Conservation (phyloP, 1,284 basidiomycete genomes). For the Boletus chippewaensis region DNA sequence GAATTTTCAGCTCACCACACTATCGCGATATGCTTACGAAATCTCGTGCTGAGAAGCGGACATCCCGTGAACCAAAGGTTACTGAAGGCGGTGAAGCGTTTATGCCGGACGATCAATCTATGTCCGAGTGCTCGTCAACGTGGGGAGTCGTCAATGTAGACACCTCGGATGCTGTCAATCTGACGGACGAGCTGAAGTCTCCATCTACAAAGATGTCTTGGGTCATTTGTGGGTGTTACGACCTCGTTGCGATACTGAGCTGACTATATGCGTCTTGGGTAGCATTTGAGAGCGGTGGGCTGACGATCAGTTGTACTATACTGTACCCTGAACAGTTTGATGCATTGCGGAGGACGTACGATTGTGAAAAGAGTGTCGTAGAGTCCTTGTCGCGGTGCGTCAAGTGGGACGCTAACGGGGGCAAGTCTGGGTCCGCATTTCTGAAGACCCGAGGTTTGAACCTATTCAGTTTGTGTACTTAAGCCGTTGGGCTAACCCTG, state of each 20-base stretch:
- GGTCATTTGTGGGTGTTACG: slow-evolving; percentile 57
- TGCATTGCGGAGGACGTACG: slow-evolving; percentile 84
- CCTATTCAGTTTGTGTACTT: not conserved
- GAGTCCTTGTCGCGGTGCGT: slow-evolving; percentile 91
- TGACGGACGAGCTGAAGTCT: slow-evolving; percentile 67
- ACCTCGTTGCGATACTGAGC: not conserved
- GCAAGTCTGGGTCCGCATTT: slow-evolving; percentile 96
- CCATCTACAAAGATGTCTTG: slow-evolving; percentile 76
- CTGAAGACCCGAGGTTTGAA: slow-evolving; percentile 82
- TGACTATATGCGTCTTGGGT: slow-evolving; percentile 41
- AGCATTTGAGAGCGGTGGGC: slow-evolving; percentile 88
- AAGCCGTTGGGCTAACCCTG: slow-evolving; percentile 1
- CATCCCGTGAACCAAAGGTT: slow-evolving; percentile 58
- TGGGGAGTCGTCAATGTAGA: slow-evolving; percentile 84
- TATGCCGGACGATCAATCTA: slow-evolving; percentile 81
- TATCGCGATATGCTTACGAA: slow-evolving; percentile 81
- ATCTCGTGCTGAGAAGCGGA: slow-evolving; percentile 67
- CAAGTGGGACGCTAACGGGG: slow-evolving; percentile 94
- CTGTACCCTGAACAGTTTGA: slow-evolving; percentile 98
- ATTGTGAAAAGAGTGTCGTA: slow-evolving; percentile 89
- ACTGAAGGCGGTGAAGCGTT: slow-evolving; percentile 70
- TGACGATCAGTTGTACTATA: slow-evolving; percentile 93
- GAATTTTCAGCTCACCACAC: slow-evolving; percentile 62
- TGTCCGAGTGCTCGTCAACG: slow-evolving; percentile 73
- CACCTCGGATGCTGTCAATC: slow-evolving; percentile 53